Conservation (phyloP, 768 basidiomycete genomes). For the Kwoniella dendrophila region DNA sequence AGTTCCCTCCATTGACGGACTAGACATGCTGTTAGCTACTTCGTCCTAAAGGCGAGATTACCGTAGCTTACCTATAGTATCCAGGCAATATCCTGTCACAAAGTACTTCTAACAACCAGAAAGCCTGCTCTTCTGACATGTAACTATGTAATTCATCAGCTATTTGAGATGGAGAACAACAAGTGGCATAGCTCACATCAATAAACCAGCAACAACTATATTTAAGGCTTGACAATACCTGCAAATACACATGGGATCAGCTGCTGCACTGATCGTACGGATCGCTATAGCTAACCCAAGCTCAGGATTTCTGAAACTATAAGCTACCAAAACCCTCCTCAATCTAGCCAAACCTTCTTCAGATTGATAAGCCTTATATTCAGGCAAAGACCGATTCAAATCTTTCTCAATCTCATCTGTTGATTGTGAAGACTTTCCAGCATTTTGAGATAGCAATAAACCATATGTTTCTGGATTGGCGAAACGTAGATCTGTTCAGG, state of each 20-base stretch:
- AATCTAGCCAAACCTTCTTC: slow-evolving; percentile 82
- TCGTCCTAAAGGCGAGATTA: not conserved
- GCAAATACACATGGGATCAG: slow-evolving; percentile 46
- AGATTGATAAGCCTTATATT: slow-evolving; percentile 93
- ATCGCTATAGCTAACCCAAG: slow-evolving; percentile 47
- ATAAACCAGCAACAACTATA: slow-evolving; percentile 73
- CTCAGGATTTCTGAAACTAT: slow-evolving; percentile 86
- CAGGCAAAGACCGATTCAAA: slow-evolving; percentile 89
- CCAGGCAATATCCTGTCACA: slow-evolving; percentile 94
- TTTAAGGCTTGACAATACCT: slow-evolving; percentile 99
- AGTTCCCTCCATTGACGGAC: slow-evolving; percentile 98
- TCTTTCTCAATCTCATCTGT: slow-evolving; percentile 99
- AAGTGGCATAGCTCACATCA: slow-evolving; percentile 49
- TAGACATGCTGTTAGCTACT: slow-evolving; percentile 50
- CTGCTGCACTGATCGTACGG: not conserved
- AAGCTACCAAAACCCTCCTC: slow-evolving; percentile 88
- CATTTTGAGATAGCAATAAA: slow-evolving; percentile 71
- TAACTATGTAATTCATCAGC: slow-evolving; percentile 70
- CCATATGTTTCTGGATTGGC: slow-evolving; percentile 81
- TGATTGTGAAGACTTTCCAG: slow-evolving; percentile 76
- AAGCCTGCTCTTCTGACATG: slow-evolving; percentile 98
- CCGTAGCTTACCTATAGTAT: slow-evolving; percentile 80
- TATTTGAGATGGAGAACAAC: not conserved
- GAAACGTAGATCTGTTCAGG: slow-evolving; percentile 68
- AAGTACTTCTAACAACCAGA: slow-evolving; percentile 92